Conservation (phyloP, 106 monocot species). For the Posidonia australis region DNA sequence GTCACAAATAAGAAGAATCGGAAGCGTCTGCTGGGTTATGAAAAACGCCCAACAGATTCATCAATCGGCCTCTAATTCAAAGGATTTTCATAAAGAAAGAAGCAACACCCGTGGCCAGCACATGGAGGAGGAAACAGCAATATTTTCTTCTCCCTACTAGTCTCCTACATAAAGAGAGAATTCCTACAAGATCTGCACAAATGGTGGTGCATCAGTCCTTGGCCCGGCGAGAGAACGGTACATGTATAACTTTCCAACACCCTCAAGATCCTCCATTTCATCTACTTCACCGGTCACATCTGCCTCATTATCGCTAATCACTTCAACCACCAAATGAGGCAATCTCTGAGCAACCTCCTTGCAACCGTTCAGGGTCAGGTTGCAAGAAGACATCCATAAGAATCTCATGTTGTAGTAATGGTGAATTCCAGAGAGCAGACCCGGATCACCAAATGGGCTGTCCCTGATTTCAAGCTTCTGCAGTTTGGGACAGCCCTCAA, state of each 20-base stretch:
- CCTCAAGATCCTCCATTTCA: conserved; percentile 17
- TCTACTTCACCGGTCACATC: conserved; percentile 4
- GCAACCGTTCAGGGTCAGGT: conserved; percentile 54
- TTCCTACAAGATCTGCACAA: conserved; percentile 64
- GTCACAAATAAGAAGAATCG: neutral
- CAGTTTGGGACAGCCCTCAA: conserved; percentile 64
- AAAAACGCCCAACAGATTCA: conserved; percentile 5
- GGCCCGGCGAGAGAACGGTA: conserved; percentile 73
- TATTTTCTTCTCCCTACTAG: neutral
- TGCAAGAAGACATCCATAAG: conserved; percentile 85
- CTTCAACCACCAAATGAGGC: conserved; percentile 62
- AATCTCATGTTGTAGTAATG: conserved; percentile 91
- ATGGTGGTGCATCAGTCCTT: conserved; percentile 63
- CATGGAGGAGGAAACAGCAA: neutral
- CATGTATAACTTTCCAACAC: conserved; percentile 55
- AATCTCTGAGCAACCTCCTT: conserved; percentile 46
- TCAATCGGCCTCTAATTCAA: neutral
- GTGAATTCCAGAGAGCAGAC: conserved; percentile 59
- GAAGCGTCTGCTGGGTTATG: neutral
- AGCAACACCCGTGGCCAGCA: neutral
- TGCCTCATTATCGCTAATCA: conserved; percentile 28
- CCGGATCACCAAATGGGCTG: conserved; percentile 61
- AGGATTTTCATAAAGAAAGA: neutral
- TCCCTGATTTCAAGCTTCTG: conserved; percentile 90
- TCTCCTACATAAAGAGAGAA: neutral